Conservation (phyloP, 2,329 filamentous ascomycete genomes). For the Calonectria ilicicola region DNA sequence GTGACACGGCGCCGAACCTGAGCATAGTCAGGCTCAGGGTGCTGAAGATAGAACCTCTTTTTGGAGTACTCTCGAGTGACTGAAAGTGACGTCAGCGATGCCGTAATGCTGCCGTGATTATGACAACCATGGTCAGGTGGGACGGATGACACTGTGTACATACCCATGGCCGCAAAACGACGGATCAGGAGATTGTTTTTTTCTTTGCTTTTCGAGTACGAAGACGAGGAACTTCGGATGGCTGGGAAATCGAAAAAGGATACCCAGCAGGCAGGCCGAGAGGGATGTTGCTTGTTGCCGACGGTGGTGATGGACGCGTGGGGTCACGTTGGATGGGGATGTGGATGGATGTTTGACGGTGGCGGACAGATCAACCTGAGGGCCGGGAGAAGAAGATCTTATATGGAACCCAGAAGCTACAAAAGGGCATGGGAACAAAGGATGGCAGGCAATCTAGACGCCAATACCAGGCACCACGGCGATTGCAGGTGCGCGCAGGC, state of each 20-base stretch:
- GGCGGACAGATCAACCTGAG: constrained; percentile 13
- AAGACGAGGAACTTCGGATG: constrained; percentile 4
- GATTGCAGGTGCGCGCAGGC: neutral
- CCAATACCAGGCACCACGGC: neutral
- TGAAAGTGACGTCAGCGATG: constrained; percentile 41
- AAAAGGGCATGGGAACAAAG: neutral
- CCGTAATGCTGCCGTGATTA: constrained; percentile 23
- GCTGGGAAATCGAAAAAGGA: neutral
- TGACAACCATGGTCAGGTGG: constrained; percentile 6
- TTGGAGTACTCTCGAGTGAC: constrained; percentile 49
- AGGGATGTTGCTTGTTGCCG: constrained; percentile 2
- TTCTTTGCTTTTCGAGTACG: constrained; percentile 5
- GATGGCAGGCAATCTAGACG: neutral
- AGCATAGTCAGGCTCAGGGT: constrained; percentile 53
- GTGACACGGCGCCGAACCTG: constrained; percentile 52
- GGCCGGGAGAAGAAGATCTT: constrained; percentile 32
- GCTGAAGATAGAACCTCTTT: constrained; percentile 57
- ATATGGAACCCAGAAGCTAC: constrained; percentile 31
- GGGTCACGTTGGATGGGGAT: constrained; percentile 24
- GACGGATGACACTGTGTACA: constrained; percentile 10
- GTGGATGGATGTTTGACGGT: constrained; percentile 13
- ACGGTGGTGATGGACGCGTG: constrained; percentile 23
- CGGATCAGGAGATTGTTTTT: neutral
- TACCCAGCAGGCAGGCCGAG: neutral
- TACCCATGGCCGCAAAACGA: constrained; percentile 38